Conservation (phyloP, 2,329 filamentous ascomycete genomes). For the Cucurbitaria berberidis region DNA sequence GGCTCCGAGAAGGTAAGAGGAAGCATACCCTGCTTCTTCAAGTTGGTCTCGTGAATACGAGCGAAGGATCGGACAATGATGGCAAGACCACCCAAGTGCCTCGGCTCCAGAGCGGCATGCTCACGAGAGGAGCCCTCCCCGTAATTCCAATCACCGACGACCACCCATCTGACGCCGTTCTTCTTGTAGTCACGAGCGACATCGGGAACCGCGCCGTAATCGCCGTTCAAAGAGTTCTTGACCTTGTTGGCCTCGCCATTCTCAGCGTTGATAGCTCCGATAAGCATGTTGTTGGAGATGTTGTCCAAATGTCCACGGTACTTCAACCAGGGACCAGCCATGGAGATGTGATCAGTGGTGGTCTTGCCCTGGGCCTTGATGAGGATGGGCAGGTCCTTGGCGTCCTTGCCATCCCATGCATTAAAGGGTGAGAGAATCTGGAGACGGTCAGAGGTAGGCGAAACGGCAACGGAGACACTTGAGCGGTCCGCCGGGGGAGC, state of each 20-base stretch:
- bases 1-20: slow-evolving; percentile 94
- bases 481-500: slow-evolving; percentile 82
- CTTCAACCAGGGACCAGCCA: slow-evolving; percentile 97
- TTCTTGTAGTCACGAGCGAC: slow-evolving; percentile 98
- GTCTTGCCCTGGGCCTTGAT: slow-evolving; percentile 98
- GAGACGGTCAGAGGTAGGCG: slow-evolving; percentile 89
- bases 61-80: slow-evolving; percentile 96
- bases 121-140: slow-evolving; percentile 97
- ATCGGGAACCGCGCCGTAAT: slow-evolving; percentile 86
- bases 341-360: slow-evolving; percentile 95
- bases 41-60: slow-evolving; percentile 99
- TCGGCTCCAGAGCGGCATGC: slow-evolving; percentile 96
- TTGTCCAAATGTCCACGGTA: slow-evolving; percentile 99
- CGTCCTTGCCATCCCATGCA: slow-evolving; percentile 92
- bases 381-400: slow-evolving; percentile 80
- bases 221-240: slow-evolving; percentile 84
- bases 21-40: slow-evolving; percentile 99
- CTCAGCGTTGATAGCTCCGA: slow-evolving; percentile 93
- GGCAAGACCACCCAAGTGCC: slow-evolving; percentile 94
- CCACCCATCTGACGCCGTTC: slow-evolving; percentile 95
- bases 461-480: slow-evolving; percentile 77
- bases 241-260: slow-evolving; percentile 98
- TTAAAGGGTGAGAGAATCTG: slow-evolving; percentile 88
- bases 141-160: slow-evolving; percentile 99
- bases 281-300: slow-evolving; percentile 99